phyloP scores from a whole-genome alignment of 768 basidiomycete species.

The Lactarius hengduanensis region DNA sequence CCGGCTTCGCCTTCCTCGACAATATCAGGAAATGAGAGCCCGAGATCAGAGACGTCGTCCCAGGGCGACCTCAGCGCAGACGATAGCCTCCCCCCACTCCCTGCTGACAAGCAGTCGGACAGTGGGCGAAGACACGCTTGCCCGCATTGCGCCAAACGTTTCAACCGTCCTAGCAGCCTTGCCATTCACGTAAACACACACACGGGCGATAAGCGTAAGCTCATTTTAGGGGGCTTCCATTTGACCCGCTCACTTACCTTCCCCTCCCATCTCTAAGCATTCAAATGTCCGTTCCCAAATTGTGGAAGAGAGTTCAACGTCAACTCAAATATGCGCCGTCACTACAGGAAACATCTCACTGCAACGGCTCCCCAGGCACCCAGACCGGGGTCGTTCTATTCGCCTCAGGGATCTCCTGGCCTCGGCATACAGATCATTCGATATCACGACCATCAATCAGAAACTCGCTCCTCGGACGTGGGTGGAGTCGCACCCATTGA shows the following conservation, averaged over 20 bases:
- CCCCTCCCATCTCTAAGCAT: constrained; percentile 46
- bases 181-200: constrained; percentile 67
- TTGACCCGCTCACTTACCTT: constrained; percentile 1
- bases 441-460: constrained; percentile 24
- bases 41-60: constrained; percentile 19
- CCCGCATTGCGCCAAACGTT: constrained; percentile 56
- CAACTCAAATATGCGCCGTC: constrained; percentile 82
- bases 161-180: constrained; percentile 68
- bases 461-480: constrained; percentile 6
- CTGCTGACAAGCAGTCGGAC: constrained; percentile 23
- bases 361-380: constrained; percentile 19
- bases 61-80: constrained; percentile 23
- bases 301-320: constrained; percentile 81
- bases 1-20: constrained; percentile 26
- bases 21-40: constrained; percentile 26
- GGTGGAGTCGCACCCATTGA: constrained; percentile 7
- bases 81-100: constrained; percentile 7
- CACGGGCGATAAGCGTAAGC: constrained; percentile 65
- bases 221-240: constrained; percentile 2
- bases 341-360: constrained; percentile 62
- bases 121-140: constrained; percentile 37
- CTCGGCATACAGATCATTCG: constrained; percentile 28
- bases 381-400: constrained; percentile 22
- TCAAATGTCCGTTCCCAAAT: constrained; percentile 69
- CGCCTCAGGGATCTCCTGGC: constrained; percentile 16